Percentiles rank a stretch among this genome's conserved stretches.
Evolutionary conservation across 768 basidiomycete species (phyloP).

Genomic region (Psilocybe azurescens): DNA sequence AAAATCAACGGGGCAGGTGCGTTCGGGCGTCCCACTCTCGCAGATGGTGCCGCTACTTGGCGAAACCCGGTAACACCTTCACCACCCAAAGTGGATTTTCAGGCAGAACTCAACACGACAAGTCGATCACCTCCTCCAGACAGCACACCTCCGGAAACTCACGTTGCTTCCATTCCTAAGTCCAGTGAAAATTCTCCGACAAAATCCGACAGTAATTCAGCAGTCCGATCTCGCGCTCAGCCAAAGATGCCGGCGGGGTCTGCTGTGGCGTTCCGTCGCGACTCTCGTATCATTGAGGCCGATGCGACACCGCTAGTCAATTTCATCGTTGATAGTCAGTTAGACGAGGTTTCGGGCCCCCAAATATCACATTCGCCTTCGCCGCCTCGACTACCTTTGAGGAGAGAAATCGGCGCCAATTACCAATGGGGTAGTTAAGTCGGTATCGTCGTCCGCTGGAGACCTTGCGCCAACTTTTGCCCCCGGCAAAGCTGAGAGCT

Average conservation of each 20-base stretch:
- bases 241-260: conserved; percentile 78
- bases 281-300: conserved; percentile 58
- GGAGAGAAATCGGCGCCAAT: background rate
- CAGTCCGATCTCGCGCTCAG: conserved; percentile 54
- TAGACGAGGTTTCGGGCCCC: conserved; percentile 47
- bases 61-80: conserved; percentile 40
- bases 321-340: conserved; percentile 82
- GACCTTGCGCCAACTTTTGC: conserved; percentile 19
- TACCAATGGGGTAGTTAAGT: conserved; percentile 5
- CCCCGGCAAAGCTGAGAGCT: conserved; percentile 47
- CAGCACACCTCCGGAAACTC: conserved; percentile 33
- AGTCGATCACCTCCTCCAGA: conserved; percentile 76
- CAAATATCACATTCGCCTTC: background rate
- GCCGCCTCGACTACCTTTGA: background rate
- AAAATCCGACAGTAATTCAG: conserved; percentile 34
- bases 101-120: conserved; percentile 51
- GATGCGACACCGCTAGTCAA: conserved; percentile 60
- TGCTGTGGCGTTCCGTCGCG: conserved; percentile 75
- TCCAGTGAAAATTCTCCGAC: conserved; percentile 35
- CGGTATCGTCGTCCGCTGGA: conserved; percentile 4
- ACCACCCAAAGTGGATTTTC: conserved; percentile 22
- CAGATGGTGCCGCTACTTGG: conserved; percentile 50
- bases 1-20: conserved; percentile 36
- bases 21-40: conserved; percentile 47
- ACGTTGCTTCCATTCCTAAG: conserved; percentile 36